Evolutionary conservation across 176 grass and related monocot genomes (phyloP), one percentile per base, ranked within the genome.

Genomic region (Musa acuminata): DNA sequence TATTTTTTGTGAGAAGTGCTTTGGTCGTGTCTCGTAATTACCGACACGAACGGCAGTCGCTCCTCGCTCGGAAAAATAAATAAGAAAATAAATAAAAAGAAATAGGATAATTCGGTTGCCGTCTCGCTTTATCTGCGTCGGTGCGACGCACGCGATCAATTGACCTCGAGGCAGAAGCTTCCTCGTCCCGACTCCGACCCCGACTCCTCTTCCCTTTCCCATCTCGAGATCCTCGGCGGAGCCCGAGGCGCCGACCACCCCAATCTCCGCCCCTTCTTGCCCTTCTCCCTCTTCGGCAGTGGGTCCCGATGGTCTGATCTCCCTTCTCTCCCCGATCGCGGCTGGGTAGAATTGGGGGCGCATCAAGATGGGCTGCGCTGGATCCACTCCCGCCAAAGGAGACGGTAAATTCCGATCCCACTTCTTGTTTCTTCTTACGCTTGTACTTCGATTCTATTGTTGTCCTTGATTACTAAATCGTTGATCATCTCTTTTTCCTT

Each of bases 341-440:
- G 10, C 16, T 25, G 26, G 14, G 0, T 13, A 14, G 64, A 14
- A 16, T 14, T n/a, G 69, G 62, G 25, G 9, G 35, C 69, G 69
- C 55, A 74, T 73, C 76, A 70, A 35, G 73, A 97, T 97, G 93
- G 93, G 93, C 52, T 97, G 93, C 78, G 93, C 83, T 62, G 93
- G 90, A 92, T 97, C 93, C 79, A 88, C 83, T 55, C 87, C 81
- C 11, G 55, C 25, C 29, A 82, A 78, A 81, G 79, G 81, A 66
- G 90, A 93, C 4, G 87, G 86, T 90, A 29, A 70, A 13, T 69
- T 62, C 80, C 51, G 48, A 14, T 53, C 25, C 35, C 16, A 16
- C 14, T 22, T 22, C 64, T 23, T 65, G 35, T 43, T 43, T 43
- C 35, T 43, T 43, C 35, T 43, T 43, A 43, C 35, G 35, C 35